A percentile compares a stretch with the other conserved stretches of the same genome.
Conservation (phyloP, 2,329 filamentous ascomycete genomes). For the Verticillium klebahnii region DNA sequence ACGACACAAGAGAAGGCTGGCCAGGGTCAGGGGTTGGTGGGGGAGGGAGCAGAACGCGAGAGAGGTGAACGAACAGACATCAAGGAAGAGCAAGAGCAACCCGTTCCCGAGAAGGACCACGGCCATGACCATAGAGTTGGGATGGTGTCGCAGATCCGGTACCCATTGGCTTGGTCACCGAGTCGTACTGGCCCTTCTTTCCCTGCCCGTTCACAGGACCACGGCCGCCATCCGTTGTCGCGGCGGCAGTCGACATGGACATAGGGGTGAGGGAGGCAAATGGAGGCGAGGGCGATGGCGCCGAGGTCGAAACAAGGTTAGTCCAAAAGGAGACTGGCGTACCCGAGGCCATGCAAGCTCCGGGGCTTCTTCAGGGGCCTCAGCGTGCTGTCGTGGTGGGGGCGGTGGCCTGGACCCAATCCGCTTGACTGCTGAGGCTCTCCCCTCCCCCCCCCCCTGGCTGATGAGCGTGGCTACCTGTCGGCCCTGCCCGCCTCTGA, state of each 20-base stretch:
- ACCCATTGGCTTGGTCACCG: neutral
- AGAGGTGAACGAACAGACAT: neutral
- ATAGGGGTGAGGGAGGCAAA: no score
- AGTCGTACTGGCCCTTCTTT: neutral
- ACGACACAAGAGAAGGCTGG: constrained; percentile 1
- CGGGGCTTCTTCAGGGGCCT: neutral
- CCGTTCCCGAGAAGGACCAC: neutral
- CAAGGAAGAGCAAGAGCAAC: neutral
- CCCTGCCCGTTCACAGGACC: neutral
- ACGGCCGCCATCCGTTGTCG: neutral
- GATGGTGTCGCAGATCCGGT: neutral
- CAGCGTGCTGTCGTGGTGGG: neutral
- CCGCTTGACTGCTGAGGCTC: no score
- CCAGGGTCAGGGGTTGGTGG: neutral
- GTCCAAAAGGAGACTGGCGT: neutral
- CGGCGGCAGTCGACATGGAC: neutral
- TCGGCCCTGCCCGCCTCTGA: no score
- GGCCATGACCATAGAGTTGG: neutral
- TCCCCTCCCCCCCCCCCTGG: no score
- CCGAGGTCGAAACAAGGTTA: neutral
- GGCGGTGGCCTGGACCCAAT: neutral
- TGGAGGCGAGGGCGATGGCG: neutral
- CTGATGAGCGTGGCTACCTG: no score
- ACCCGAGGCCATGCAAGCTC: neutral
- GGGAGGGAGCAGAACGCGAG: neutral